Evolutionary conservation across 208 protist genomes (phyloP).

Genomic region (Acanthamoeba culbertsoni): DNA sequence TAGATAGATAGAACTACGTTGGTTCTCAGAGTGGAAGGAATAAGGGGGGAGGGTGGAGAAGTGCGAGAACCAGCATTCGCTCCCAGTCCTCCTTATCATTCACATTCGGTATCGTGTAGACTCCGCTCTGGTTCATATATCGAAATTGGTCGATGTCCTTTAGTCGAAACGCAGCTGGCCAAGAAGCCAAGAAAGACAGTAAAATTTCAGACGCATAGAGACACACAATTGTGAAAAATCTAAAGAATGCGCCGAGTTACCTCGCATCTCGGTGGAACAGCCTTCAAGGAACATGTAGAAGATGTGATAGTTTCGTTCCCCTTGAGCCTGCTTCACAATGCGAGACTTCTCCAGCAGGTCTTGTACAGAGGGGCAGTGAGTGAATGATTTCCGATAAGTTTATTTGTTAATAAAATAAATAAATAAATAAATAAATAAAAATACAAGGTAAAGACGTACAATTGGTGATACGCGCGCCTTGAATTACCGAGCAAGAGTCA

Average conservation of each 20-base stretch:
- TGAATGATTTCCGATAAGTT: neutral
- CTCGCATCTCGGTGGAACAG: neutral
- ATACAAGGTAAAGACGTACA: neutral
- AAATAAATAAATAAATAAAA: too few species aligned
- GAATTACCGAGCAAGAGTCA: slow-evolving; percentile 59
- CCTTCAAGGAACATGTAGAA: slow-evolving; percentile 65
- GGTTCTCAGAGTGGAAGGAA: too few species aligned
- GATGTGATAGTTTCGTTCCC: slow-evolving; percentile 78
- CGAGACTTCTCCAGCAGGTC: slow-evolving; percentile 75
- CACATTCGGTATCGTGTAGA: slow-evolving; percentile 80
- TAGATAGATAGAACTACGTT: neutral
- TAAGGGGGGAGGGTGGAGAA: neutral
- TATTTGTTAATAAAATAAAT: too few species aligned
- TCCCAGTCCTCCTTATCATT: slow-evolving; percentile 85
- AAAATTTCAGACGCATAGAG: too few species aligned
- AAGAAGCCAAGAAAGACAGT: neutral
- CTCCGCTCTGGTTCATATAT: slow-evolving; percentile 85
- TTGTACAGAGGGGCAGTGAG: neutral
- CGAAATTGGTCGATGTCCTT: slow-evolving; percentile 81
- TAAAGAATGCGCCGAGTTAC: too few species aligned
- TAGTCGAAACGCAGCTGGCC: slow-evolving; percentile 25
- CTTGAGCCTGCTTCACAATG: slow-evolving; percentile 71
- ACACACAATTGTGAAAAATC: too few species aligned
- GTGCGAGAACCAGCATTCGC: slow-evolving; percentile 54
- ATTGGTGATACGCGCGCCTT: slow-evolving; percentile 66